phyloP scores from a whole-genome alignment of 805 yeast genomes.

The Aciculoconidium aculeatum region DNA sequence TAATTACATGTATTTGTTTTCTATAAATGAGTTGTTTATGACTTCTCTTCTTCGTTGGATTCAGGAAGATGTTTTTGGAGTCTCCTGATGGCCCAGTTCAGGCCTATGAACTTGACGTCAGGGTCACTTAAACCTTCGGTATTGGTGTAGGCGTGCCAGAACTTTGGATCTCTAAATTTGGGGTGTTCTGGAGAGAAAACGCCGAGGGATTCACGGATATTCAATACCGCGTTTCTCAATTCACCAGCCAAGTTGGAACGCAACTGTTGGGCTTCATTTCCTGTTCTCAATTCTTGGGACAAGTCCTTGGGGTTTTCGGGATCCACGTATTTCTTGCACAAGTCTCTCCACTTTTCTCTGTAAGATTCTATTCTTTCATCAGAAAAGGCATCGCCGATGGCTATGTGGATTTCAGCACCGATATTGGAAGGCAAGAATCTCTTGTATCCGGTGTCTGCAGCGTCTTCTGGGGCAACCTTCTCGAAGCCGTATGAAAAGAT shows the following conservation, averaged over 20 bases:
- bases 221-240: constrained; percentile 59
- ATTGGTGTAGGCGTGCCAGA: constrained; percentile 67
- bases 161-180: constrained; percentile 58
- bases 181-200: constrained; percentile 58
- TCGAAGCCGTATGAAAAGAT: constrained; percentile 84
- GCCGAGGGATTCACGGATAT: constrained; percentile 32
- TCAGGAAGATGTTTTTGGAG: constrained; percentile 49
- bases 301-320: constrained; percentile 51
- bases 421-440: constrained; percentile 57
- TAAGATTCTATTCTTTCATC: constrained; percentile 54
- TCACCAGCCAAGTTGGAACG: constrained; percentile 67
- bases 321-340: constrained; percentile 52
- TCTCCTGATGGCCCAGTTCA: constrained; percentile 77
- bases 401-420: constrained; percentile 62
- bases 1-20: constrained; percentile 1
- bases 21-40: background rate
- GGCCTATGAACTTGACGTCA: constrained; percentile 65
- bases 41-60: constrained; percentile 12
- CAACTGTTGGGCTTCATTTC: constrained; percentile 57
- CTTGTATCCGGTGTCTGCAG: constrained; percentile 45
- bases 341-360: constrained; percentile 63
- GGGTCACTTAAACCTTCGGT: constrained; percentile 66
- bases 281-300: constrained; percentile 54
- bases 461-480: constrained; percentile 73
- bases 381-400: constrained; percentile 66